Conservation (phyloP, 1,139 yeast genomes). For the Suhomyces guaymorum region DNA sequence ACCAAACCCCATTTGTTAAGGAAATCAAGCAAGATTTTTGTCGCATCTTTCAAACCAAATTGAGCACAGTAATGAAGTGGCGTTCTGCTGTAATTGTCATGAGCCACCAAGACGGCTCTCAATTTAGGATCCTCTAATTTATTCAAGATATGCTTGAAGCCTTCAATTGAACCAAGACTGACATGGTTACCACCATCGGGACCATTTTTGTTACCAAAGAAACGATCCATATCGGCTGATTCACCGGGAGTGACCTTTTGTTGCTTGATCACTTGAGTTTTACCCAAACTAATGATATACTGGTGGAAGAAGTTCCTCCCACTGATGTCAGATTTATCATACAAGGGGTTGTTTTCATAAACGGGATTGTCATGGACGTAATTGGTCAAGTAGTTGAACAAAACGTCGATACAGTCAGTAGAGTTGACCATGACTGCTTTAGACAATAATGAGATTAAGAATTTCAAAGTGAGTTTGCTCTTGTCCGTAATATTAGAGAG, state of each 20-base stretch:
- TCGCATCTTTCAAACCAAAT: conserved; percentile 72
- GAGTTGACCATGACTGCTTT: conserved; percentile 59
- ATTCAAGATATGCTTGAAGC: conserved; percentile 54
- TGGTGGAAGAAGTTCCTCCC: conserved; percentile 87
- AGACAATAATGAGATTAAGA: conserved; percentile 57
- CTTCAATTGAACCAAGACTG: conserved; percentile 40
- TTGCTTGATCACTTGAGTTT: conserved; percentile 37
- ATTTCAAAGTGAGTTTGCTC: conserved; percentile 35
- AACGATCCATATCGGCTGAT: conserved; percentile 31
- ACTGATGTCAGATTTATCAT: conserved; percentile 71
- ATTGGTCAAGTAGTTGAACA: conserved; percentile 36
- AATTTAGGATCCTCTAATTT: conserved; percentile 41
- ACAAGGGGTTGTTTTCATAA: conserved; percentile 28
- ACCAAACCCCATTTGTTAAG: conserved; percentile 31
- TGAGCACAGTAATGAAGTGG: conserved; percentile 92
- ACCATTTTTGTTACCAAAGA: conserved; percentile 45
- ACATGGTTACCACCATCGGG: conserved; percentile 56
- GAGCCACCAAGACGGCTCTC: conserved; percentile 55
- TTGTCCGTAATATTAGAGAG: conserved; percentile 29
- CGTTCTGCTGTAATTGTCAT: conserved; percentile 77
- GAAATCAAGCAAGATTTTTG: conserved; percentile 56
- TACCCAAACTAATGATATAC: conserved; percentile 74
- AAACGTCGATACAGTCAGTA: conserved; percentile 54
- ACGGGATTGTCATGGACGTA: conserved; percentile 15
- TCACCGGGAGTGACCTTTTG: conserved; percentile 39